Conservation (phyloP, 73 alveolate species). For the Stentor roeselii region DNA sequence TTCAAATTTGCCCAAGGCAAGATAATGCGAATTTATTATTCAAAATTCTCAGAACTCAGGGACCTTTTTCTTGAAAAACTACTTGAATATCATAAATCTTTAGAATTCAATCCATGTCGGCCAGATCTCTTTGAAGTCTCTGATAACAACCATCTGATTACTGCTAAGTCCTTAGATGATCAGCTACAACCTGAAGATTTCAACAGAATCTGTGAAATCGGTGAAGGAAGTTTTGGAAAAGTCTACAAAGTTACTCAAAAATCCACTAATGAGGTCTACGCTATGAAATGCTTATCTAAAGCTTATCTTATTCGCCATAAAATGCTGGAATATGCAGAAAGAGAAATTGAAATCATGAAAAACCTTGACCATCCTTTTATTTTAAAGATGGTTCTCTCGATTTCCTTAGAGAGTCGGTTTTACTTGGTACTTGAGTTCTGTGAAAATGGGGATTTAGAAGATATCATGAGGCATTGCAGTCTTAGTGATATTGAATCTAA, state of each 20-base stretch:
- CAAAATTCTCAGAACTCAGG: neutral
- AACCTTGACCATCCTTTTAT: constrained; percentile 54
- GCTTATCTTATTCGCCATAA: constrained; percentile 78
- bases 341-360: constrained; percentile 35
- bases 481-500: constrained; percentile 49
- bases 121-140: too few relatives aligned
- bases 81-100: too few relatives aligned
- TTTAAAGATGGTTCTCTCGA: constrained; percentile 40
- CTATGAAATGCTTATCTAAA: constrained; percentile 83
- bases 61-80: too few relatives aligned
- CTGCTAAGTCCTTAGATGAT: neutral
- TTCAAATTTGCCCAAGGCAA: too few relatives aligned
- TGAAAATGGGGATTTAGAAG: constrained; percentile 58
- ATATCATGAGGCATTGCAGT: constrained; percentile 35
- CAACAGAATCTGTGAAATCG: constrained; percentile 18
- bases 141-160: too few relatives aligned
- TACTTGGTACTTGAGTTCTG: constrained; percentile 57
- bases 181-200: neutral
- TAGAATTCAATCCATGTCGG: too few relatives aligned
- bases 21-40: neutral
- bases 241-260: constrained; percentile 31
- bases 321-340: constrained; percentile 26
- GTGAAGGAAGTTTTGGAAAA: constrained; percentile 32
- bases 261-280: constrained; percentile 41
- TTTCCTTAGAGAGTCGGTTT: constrained; percentile 42